Percentiles rank a stretch among this genome's conserved stretches.
Evolutionary conservation across 2,329 filamentous ascomycete genomes (phyloP).

Genomic region (Colletotrichum tamarilloi): DNA sequence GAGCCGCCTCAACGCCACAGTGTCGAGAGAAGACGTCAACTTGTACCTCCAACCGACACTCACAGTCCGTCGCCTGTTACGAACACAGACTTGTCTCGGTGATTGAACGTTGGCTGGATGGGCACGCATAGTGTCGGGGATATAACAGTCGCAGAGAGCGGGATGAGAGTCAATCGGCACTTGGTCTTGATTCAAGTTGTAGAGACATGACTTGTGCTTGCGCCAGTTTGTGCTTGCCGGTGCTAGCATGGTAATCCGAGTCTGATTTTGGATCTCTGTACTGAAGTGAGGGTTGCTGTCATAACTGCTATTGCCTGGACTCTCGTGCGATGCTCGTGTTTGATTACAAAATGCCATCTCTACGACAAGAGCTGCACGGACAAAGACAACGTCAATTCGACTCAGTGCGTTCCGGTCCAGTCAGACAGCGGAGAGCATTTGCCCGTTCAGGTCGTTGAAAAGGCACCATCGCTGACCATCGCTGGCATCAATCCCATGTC

Average conservation of each 20-base stretch:
- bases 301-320: not conserved
- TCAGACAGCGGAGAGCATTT: not conserved
- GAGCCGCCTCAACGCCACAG: conserved; percentile 33
- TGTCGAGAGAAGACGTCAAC: conserved; percentile 19
- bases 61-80: not conserved
- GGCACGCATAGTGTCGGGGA: not conserved
- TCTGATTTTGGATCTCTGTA: not conserved
- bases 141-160: not conserved
- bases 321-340: not conserved
- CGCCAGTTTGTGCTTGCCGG: not conserved
- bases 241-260: not conserved
- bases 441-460: not conserved
- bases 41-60: not conserved
- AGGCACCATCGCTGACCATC: conserved; percentile 5
- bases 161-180: not conserved
- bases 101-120: not conserved
- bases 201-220: not conserved
- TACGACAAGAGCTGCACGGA: not conserved
- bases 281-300: not conserved
- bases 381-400: not conserved
- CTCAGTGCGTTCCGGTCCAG: not conserved
- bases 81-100: conserved; percentile 16
- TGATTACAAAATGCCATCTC: not conserved
- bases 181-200: not conserved
- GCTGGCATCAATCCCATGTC: conserved; percentile 3